These are phyloP conservation scores for Fusarium sp. DNA, from an alignment of 2,329 filamentous ascomycete species.

Conservation along the genomic window DNA sequence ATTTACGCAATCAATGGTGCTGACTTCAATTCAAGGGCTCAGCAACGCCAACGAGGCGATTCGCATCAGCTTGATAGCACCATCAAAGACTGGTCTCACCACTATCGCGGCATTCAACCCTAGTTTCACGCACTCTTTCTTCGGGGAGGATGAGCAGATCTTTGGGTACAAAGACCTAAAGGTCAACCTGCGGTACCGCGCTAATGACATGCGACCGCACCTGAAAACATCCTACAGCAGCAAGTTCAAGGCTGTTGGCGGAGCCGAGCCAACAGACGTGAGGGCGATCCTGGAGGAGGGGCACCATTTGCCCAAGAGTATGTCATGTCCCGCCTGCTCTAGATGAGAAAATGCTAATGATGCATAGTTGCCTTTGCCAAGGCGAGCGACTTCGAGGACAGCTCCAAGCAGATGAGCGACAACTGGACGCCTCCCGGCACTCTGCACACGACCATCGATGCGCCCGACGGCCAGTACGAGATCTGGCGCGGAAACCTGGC, in stretches of 20 bases:
- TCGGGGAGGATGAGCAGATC: slow-evolving; percentile 90
- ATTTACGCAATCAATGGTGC: slow-evolving; percentile 7
- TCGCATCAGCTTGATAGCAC: slow-evolving; percentile 65
- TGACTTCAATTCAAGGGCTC: slow-evolving; percentile 58
- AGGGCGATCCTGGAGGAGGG: slow-evolving; percentile 68
- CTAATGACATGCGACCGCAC: slow-evolving; percentile 78
- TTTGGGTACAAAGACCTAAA: slow-evolving; percentile 86
- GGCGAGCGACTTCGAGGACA: slow-evolving; percentile 66
- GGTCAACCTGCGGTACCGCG: slow-evolving; percentile 73
- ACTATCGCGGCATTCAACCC: slow-evolving; percentile 77
- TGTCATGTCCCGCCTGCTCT: slow-evolving; percentile 41
- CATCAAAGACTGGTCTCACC: slow-evolving; percentile 59
- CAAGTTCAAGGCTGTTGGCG: slow-evolving; percentile 73
- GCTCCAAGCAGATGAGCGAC: slow-evolving; percentile 56
- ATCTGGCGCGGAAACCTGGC: slow-evolving; percentile 81
- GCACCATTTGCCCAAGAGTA: slow-evolving; percentile 72
- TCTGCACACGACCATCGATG: slow-evolving; percentile 69
- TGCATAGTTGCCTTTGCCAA: slow-evolving; percentile 70
- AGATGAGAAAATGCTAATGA: slow-evolving; percentile 18
- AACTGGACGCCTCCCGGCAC: slow-evolving; percentile 77
- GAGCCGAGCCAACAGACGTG: slow-evolving; percentile 74
- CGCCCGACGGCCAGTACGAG: slow-evolving; percentile 73
- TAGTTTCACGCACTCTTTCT: slow-evolving; percentile 88
- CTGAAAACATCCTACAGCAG: slow-evolving; percentile 74
- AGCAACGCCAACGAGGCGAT: slow-evolving; percentile 68